Evolutionary conservation across 164 flowering plant species (phyloP).

Genomic region (Tinospora cordifolia): DNA sequence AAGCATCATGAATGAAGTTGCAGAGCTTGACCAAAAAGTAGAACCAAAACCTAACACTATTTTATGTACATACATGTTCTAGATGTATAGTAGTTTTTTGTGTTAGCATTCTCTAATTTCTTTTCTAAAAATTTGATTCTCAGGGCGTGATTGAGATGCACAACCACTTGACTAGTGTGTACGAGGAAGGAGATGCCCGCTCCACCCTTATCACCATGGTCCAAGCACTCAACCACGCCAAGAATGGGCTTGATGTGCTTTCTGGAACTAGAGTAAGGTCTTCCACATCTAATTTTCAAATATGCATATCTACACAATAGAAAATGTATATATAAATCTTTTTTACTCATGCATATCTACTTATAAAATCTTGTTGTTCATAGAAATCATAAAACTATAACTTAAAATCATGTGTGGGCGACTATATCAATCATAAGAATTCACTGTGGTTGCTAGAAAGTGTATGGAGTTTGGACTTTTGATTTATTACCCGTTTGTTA

Average conservation of each 20-base stretch:
- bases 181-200: constrained; percentile 99
- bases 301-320: background rate
- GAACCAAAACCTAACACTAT: background rate
- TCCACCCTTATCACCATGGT: constrained; percentile 99
- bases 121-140: constrained; percentile 7
- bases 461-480: too few relatives aligned
- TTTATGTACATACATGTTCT: background rate
- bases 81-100: background rate
- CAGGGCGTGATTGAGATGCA: constrained; percentile 99
- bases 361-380: background rate
- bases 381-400: background rate
- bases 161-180: constrained; percentile 93
- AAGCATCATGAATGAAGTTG: constrained; percentile 97
- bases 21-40: constrained; percentile 91
- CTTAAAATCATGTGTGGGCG: background rate
- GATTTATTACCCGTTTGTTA: too few relatives aligned
- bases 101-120: background rate
- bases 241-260: constrained; percentile 89
- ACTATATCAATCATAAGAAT: background rate
- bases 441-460: background rate
- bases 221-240: constrained; percentile 95
- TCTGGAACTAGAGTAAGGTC: constrained; percentile 82
- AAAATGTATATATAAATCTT: too few relatives aligned
- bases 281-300: background rate
- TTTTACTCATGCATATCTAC: background rate